Base-by-base conservation (phyloP, 768 basidiomycete genomes). In the Antrodiella citrinella region DNA sequence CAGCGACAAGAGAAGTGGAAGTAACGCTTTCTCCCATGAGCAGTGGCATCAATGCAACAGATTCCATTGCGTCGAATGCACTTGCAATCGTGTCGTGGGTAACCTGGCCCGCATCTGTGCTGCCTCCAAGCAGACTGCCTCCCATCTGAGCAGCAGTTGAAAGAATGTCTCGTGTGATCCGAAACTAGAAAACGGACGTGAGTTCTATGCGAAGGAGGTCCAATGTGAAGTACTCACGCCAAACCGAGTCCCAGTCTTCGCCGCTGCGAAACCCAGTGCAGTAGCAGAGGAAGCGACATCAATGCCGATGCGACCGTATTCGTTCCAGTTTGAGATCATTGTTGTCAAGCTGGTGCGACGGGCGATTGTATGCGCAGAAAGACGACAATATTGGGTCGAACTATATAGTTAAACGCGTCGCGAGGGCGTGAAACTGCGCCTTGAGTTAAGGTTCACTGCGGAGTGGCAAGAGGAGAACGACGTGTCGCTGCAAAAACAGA, bases 1-100 rank as follows among this genome's bases (percentile, higher is more conserved):
- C 89, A 2, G 86, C 86, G 18, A 80, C 68, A 35, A 91, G 70
- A 3, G 84, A 84, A 3, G 86, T 84, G 2, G 83, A 79, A 12
- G 88, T 84, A 45, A 91, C 72, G 55, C 85, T 82, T 68, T 91
- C 86, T 25, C 82, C 79, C 15, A 90, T 68, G 54, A 81, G 74
- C 54, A 91, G 79, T 11, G 89, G 88, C 1, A 82, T 80, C 41
- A 91, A 79, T 2, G 83, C 81, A 48, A 88, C 67, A 45, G 80
- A 76, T 63, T 91, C 89, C 2, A 81, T 78, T 23, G 86, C 69
- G 39, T 78, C 76, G 48, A 91, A 67, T 23, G 74, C 81, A 18
- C 75, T 74, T 12, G 79, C 71, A 25, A 88, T 74, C 10, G 81
- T 80, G 46, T 72, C 72, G 22, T 77, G 75, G 5, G 86, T 62